Percentiles rank a stretch among this genome's conserved stretches.
Evolutionary conservation across 1,139 yeast genomes (phyloP).

Genomic region (Geotrichum klebahnii): DNA sequence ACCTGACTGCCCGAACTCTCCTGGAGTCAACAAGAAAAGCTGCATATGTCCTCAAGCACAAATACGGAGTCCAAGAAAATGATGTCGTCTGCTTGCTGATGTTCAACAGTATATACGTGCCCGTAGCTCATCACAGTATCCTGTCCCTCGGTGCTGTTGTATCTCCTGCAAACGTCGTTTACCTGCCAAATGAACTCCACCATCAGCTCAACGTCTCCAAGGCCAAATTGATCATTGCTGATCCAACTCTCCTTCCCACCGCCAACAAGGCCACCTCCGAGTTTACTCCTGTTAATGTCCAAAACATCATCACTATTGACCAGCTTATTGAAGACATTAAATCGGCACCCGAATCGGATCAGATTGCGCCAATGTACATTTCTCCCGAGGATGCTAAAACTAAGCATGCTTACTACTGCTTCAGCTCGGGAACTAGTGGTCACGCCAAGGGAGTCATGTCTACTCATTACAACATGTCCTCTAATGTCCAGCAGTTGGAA

Average conservation of each 20-base stretch:
- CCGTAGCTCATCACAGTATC: slow-evolving; percentile 36
- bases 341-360: slow-evolving; percentile 9
- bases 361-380: neutral
- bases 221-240: slow-evolving; percentile 34
- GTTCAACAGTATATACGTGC: slow-evolving; percentile 34
- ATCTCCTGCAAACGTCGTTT: slow-evolving; percentile 40
- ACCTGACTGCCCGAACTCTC: slow-evolving; percentile 28
- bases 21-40: slow-evolving; percentile 26
- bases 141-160: slow-evolving; percentile 38
- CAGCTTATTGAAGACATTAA: slow-evolving; percentile 20
- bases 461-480: slow-evolving; percentile 46
- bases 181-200: slow-evolving; percentile 37
- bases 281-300: slow-evolving; percentile 19
- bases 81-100: slow-evolving; percentile 38
- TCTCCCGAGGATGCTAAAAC: slow-evolving; percentile 25
- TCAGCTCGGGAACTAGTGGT: slow-evolving; percentile 77
- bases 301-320: slow-evolving; percentile 24
- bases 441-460: slow-evolving; percentile 69
- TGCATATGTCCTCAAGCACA: slow-evolving; percentile 28
- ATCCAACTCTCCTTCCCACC: slow-evolving; percentile 24
- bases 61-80: slow-evolving; percentile 29
- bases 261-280: slow-evolving; percentile 34
- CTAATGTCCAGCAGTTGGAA: slow-evolving; percentile 33
- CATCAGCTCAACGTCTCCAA: slow-evolving; percentile 36
- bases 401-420: slow-evolving; percentile 43